phyloP scores from a whole-genome alignment of 1,284 basidiomycete genomes.

The Naganishia albida region DNA sequence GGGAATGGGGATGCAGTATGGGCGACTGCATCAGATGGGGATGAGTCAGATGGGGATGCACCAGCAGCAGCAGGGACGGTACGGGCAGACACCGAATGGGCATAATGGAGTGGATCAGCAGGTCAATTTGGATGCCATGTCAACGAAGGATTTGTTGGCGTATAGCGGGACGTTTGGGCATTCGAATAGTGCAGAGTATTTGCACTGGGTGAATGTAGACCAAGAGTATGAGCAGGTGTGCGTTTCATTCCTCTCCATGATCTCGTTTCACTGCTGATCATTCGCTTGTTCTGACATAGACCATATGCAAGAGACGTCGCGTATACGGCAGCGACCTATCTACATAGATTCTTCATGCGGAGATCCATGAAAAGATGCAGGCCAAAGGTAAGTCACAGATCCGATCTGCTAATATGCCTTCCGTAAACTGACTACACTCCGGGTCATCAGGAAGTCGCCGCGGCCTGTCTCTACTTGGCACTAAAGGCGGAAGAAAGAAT shows the following conservation, averaged over 20 bases:
- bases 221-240: constrained; percentile 25
- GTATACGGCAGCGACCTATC: constrained; percentile 82
- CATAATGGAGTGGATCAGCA: neutral
- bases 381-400: constrained; percentile 37
- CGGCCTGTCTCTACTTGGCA: constrained; percentile 81
- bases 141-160: constrained; percentile 9
- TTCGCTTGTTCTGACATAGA: neutral
- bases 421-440: constrained; percentile 7
- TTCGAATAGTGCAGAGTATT: constrained; percentile 20
- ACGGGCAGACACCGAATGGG: neutral
- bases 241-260: neutral
- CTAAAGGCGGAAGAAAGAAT: constrained; percentile 63
- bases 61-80: neutral
- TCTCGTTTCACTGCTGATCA: neutral
- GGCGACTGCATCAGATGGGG: neutral
- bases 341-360: constrained; percentile 90
- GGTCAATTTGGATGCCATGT: constrained; percentile 17
- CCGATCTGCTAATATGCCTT: constrained; percentile 36
- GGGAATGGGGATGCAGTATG: constrained; percentile 4
- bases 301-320: constrained; percentile 49
- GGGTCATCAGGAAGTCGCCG: constrained; percentile 71
- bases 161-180: constrained; percentile 24
- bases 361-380: constrained; percentile 75
- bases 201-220: constrained; percentile 24
- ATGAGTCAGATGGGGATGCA: constrained; percentile 21